These are phyloP conservation scores for Pezicula carpinea DNA, from an alignment of 2,329 filamentous ascomycete genomes.

Conservation along the genomic window DNA sequence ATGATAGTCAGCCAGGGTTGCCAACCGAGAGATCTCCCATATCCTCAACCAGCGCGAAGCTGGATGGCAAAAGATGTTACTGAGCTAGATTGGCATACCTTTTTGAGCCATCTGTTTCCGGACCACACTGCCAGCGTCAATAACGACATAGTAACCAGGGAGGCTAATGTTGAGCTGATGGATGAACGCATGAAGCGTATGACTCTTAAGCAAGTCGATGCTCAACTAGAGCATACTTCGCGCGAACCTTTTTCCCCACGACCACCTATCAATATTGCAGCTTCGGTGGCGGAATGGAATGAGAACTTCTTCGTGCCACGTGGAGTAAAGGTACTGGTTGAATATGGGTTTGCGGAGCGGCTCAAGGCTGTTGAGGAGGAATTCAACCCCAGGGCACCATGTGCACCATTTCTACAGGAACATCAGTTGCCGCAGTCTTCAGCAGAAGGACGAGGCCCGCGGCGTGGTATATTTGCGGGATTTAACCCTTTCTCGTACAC, in stretches of 20 bases:
- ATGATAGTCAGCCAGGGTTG: conserved; percentile 13
- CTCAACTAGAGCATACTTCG: conserved; percentile 35
- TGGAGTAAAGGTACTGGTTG: conserved; percentile 37
- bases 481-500: conserved; percentile 8
- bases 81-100: conserved; percentile 53
- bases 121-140: conserved; percentile 40
- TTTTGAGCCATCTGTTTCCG: conserved; percentile 52
- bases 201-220: conserved; percentile 24
- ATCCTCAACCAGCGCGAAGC: conserved; percentile 6
- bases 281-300: conserved; percentile 51
- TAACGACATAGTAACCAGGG: conserved; percentile 43
- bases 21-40: conserved; percentile 18
- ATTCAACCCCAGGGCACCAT: conserved; percentile 27
- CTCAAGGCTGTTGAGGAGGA: conserved; percentile 31
- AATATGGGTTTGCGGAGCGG: conserved; percentile 36
- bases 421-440: conserved; percentile 2
- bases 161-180: conserved; percentile 39
- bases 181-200: conserved; percentile 23
- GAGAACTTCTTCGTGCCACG: conserved; percentile 49
- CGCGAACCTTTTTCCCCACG: conserved; percentile 3
- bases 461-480: conserved; percentile 4
- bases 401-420: conserved; percentile 6
- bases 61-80: conserved; percentile 38
- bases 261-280: conserved; percentile 29
- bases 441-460: too few species aligned